Evolutionary conservation across 208 protist genomes (phyloP), one percentile per base, ranked within the genome.

Genomic region (Novymonas esmeraldas): DNA sequence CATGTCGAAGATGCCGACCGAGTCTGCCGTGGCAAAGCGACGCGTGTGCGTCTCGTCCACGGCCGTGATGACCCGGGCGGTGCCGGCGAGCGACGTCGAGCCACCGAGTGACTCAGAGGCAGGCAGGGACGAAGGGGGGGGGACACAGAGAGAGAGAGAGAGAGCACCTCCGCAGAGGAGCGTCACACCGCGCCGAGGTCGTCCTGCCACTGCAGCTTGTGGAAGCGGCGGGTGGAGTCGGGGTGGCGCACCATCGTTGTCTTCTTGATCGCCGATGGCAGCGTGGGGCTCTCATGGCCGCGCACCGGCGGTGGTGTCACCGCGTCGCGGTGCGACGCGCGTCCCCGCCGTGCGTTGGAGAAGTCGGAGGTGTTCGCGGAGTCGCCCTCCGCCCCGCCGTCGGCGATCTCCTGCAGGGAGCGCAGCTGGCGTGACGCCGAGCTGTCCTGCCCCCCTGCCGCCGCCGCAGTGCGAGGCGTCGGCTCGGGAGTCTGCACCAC

Each of bases 241-340:
- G 70, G 63, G 49, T 76, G 39, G 56, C 70, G 70, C 55, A 76
- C 20, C 70, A 76, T 76, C 34, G 61, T 70, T 0, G 62, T 24
- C 48, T 51, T 64, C 48, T 76, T 63, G 16, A 52, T 34, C 16
- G 56, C 49, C 3, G 48, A 69, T 22, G 55, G 42, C 22, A 48
- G 31, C 14, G 9, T 34, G 4, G 57, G 29, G 22, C 10, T 26
- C 7, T 14, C 57, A 18, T 22, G 22, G 3, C 28, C 22, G 20
- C 34, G 33, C 31, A 29, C 29, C 29, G 42, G n/a, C 20, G 36
- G 28, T 20, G 31, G 24, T 34, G 45, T 2, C 22, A 10, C 13
- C 26, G 42, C 18, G 7, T 38, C 31, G 6, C 29, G 26, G 31
- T 50, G 59, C 3, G 29, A 24, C 2, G 11, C 31, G 41, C 10